phyloP scores from a whole-genome alignment of 306 rosid genomes.

The Cicer yamashitae region DNA sequence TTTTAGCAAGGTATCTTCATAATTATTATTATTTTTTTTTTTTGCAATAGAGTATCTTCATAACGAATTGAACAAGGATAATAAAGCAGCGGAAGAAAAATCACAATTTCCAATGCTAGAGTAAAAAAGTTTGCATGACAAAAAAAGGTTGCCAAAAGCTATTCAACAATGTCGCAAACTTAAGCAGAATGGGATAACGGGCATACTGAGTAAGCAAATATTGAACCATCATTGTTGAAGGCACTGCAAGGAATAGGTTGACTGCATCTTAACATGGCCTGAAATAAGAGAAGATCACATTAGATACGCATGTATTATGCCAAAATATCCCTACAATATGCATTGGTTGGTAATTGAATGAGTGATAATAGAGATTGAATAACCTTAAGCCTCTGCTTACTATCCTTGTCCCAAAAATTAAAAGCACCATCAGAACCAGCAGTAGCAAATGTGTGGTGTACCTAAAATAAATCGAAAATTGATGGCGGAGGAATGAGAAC shows the following conservation, averaged over 20 bases:
- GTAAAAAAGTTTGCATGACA: conserved; percentile 1
- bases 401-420: conserved; percentile 97
- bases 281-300: conserved; percentile 45
- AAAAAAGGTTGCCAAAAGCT: neutral
- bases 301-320: conserved; percentile 31
- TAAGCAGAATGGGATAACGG: conserved; percentile 28
- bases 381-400: conserved; percentile 97
- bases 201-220: conserved; percentile 82
- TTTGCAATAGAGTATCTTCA: neutral
- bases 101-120: neutral
- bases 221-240: conserved; percentile 89
- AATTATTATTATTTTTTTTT: neutral
- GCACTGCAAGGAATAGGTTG: conserved; percentile 89
- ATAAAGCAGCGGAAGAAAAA: conserved; percentile 21
- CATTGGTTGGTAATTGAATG: conserved; percentile 27
- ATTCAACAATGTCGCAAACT: conserved; percentile 28
- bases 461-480: conserved; percentile 49
- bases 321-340: conserved; percentile 21
- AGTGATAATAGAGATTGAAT: conserved; percentile 8
- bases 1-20: conserved; percentile 9
- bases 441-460: conserved; percentile 94
- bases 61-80: conserved; percentile 1
- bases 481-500: conserved; percentile 13
- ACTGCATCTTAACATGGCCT: conserved; percentile 90
- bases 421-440: conserved; percentile 97